Conservation (phyloP, 169 alveolate genomes). For the Plasmodium vivax region DNA sequence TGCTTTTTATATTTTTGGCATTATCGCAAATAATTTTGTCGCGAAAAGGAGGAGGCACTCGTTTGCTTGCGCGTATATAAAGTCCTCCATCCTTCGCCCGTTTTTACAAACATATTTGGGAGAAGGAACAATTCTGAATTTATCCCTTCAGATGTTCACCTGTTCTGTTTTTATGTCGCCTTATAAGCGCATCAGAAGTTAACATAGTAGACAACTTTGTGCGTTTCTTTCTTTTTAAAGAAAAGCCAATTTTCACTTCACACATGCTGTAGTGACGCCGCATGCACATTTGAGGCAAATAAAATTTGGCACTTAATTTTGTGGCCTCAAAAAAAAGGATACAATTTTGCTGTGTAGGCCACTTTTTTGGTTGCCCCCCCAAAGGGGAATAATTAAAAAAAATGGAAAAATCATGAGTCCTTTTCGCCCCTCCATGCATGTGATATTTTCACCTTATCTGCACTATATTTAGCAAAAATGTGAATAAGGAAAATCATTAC, state of each 20-base stretch:
- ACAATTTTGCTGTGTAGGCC: neutral
- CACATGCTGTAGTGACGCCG: neutral
- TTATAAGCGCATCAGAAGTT: neutral
- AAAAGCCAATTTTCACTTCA: neutral
- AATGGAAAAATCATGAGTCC: neutral
- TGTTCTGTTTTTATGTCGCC: neutral
- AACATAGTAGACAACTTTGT: neutral
- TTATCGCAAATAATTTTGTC: neutral
- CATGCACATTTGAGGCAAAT: neutral
- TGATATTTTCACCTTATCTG: neutral
- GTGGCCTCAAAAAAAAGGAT: neutral
- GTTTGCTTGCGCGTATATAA: neutral
- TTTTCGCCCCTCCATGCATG: neutral
- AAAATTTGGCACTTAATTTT: neutral
- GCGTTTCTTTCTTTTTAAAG: neutral
- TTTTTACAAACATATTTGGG: neutral
- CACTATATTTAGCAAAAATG: neutral
- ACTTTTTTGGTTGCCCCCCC: neutral
- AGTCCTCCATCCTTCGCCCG: neutral
- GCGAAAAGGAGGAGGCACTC: neutral
- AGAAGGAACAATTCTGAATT: neutral
- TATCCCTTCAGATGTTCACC: neutral
- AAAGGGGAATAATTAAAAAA: neutral
- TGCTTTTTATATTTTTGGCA: neutral
- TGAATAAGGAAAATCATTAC: neutral